Base-by-base conservation (phyloP, 116 monocot genomes). In the Thalassia testudinum region DNA sequence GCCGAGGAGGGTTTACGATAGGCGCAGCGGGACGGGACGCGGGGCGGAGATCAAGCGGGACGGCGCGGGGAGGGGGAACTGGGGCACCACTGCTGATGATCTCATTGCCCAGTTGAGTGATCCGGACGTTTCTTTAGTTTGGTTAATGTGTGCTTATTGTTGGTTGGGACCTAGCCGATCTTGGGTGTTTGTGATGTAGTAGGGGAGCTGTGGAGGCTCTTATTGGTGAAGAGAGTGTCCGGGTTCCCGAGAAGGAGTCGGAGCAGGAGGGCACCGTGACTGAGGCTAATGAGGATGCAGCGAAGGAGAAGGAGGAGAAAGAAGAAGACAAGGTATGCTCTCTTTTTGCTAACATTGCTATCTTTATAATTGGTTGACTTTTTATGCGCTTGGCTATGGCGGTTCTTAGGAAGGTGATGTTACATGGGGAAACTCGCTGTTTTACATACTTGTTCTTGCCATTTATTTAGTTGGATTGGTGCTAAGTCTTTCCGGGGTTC, bases 21-120 rank as follows among this genome's bases (percentile, higher is more conserved):
- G 82, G 1, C 62, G 38, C n/a, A 77, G 82, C 43, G 82, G 77
- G 7, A 82, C 82, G 13, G 82, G 82, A 18, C 82, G 70, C 25
- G 77, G 77, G 12, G 53, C 59, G 43, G 77, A 77, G 57, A 10
- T 74, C 50, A 77, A 77, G 53, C 77, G 82, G 7, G 73, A 77
- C 1, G 82, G 82, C 12, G 49, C 70, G 4, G 82, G 82, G 4
- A 68, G 82, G 51, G 77, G 77, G 1, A 82, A 82, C 25, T 82
- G 82, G 77, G 82, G 77, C 1, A 57, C 77, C 17, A 14, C 59
- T 1, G 47, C 62, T 52, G 81, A 81, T 61, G 81, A 81, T 24
- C 30, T 37, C 10, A 26, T 66, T 47, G 34, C 63, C 22, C 74
- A 73, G 82, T 82, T 65, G 56, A 53, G 57, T 44, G 53, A 22